phyloP scores from a whole-genome alignment of 495 filamentous ascomycete genomes.

The Lasiosphaeria ovina region DNA sequence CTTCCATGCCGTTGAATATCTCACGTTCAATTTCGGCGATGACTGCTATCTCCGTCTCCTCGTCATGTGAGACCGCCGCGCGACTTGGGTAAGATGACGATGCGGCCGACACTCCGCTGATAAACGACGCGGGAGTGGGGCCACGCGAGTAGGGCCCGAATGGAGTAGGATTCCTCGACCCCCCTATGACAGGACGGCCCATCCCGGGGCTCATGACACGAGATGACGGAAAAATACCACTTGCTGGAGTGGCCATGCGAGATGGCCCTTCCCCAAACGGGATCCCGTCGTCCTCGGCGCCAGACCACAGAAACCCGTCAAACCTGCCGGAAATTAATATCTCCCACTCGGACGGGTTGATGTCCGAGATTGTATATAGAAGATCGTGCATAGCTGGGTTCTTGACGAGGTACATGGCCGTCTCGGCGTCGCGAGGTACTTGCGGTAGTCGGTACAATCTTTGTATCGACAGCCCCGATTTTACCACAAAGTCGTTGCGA shows the following conservation, averaged over 20 bases:
- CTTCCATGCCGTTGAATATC: slow-evolving; percentile 91
- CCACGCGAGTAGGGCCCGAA: slow-evolving; percentile 38
- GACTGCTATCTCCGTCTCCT: slow-evolving; percentile 88
- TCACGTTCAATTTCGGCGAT: slow-evolving; percentile 90
- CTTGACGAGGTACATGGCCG: slow-evolving; percentile 84
- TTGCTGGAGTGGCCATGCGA: slow-evolving; percentile 53
- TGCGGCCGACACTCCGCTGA: slow-evolving; percentile 41
- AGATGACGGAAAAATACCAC: slow-evolving; percentile 39
- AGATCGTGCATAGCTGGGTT: slow-evolving; percentile 80
- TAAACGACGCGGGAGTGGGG: slow-evolving; percentile 47
- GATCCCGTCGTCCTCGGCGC: slow-evolving; percentile 65
- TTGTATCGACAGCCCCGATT: slow-evolving; percentile 73
- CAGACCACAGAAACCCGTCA: slow-evolving; percentile 94
- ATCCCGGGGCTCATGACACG: slow-evolving; percentile 25
- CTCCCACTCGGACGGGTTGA: slow-evolving; percentile 90
- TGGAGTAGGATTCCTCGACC: slow-evolving; percentile 38
- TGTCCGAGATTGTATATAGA: slow-evolving; percentile 80
- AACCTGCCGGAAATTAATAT: slow-evolving; percentile 94
- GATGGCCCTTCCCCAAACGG: slow-evolving; percentile 46
- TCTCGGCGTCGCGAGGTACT: slow-evolving; percentile 76
- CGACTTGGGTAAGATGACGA: slow-evolving; percentile 36
- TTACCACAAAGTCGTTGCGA: slow-evolving; percentile 65
- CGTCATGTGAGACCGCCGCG: slow-evolving; percentile 73
- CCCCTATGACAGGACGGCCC: slow-evolving; percentile 8
- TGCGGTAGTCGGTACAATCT: slow-evolving; percentile 73